Evolutionary conservation across 163 green algal genomes (phyloP), one percentile per base, ranked within the genome.

Genomic region (Scenedesmus sp.): DNA sequence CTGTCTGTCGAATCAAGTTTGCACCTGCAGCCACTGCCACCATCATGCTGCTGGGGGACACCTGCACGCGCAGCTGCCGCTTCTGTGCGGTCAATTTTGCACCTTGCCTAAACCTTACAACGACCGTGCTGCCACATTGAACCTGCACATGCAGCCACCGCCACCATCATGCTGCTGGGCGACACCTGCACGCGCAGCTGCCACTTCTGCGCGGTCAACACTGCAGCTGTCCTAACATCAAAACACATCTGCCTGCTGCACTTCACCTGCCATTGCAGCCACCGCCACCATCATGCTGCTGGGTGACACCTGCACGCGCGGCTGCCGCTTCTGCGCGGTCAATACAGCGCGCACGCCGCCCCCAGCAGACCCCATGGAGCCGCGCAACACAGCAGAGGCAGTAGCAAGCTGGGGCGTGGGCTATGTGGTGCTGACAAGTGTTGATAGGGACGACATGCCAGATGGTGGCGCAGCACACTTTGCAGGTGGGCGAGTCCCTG

Each of bases 271-370:
- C 34, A 46, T 57, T 95, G 97, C 93, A 98, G 98, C 97, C 13
- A 99, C 98, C 10, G 98, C 98, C 55, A 99, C 98, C 64, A 99
- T 99, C 94, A 99, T 99, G 98, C 94, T 99, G 2, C 98, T 99
- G 96, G 98, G 98, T 0, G 98, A 99, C 95, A 99, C 98, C 4
- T 99, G 98, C 96, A 99, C 98, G 0, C 93, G 96, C 34, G 92
- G 98, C 92, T 99, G 95, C 95, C 96, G 95, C 86, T 99, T 99
- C 94, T 99, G 98, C 91, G 98, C 98, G 8, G 98, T 99, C 26
- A 99, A 98, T 83, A 99, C 97, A 6, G 94, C 95, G 8, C 93
- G 93, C 67, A 96, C 92, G 23, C 97, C 97, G n/a, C 93, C 96
- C 0, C 95, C 97, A 15, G 82, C 94, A 0, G 97, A 99, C 93